Percentiles rank a stretch among this genome's conserved stretches.
These are phyloP conservation scores for Glycine soja DNA, from an alignment of 306 rosid species.

Conservation along the genomic window DNA sequence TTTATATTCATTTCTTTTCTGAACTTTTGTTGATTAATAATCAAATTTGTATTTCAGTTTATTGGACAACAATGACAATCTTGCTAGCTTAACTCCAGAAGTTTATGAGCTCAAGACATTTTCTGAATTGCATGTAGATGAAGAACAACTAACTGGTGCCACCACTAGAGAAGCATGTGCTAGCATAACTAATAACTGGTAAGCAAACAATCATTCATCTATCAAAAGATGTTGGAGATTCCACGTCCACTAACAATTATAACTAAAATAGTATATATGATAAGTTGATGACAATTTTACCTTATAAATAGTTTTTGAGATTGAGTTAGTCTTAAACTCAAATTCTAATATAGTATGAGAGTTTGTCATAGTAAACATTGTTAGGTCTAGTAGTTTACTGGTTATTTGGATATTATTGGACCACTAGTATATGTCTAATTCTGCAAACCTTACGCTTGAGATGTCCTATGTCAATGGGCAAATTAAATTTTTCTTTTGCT, in stretches of 20 bases:
- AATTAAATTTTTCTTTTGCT: not conserved
- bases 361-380: too few species aligned
- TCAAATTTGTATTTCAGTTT: slow-evolving; percentile 55
- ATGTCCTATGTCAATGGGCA: not conserved
- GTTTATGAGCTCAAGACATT: slow-evolving; percentile 46
- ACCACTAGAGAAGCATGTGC: slow-evolving; percentile 31
- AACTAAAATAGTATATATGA: too few species aligned
- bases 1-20: not conserved
- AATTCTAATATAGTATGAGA: too few species aligned
- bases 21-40: slow-evolving; percentile 6
- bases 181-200: slow-evolving; percentile 50
- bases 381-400: too few species aligned
- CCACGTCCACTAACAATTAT: not conserved
- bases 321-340: too few species aligned
- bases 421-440: too few species aligned
- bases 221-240: not conserved
- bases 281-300: too few species aligned
- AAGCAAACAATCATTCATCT: slow-evolving; percentile 31
- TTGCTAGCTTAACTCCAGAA: slow-evolving; percentile 53
- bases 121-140: slow-evolving; percentile 57
- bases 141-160: slow-evolving; percentile 47
- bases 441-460: too few species aligned
- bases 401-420: too few species aligned
- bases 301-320: too few species aligned
- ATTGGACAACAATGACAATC: slow-evolving; percentile 71